Evolutionary conservation across 176 grass and related monocot species (phyloP), one percentile per base, ranked within the genome.

Genomic region (Carex pumila): DNA sequence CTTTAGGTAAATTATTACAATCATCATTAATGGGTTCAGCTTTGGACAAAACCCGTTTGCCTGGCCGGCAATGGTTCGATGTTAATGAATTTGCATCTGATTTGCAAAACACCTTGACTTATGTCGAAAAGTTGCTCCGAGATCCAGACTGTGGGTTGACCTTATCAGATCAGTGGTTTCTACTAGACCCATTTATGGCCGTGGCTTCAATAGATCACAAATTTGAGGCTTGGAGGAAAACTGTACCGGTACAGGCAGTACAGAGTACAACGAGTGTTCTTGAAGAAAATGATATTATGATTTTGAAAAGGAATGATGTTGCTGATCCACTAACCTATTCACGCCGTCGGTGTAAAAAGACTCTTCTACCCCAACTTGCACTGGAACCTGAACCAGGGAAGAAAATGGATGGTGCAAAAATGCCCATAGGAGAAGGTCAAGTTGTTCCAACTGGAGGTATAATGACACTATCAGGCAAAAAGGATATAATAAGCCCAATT

Each of bases 111-210:
- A 92, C 89, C 60, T 81, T 98, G 71, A 64, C 72, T 19, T 91
- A 87, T 61, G 43, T 98, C 53, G 92, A 89, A 19, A 86, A 91
- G 39, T 83, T 84, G 65, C 85, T 89, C 32, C 49, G 57, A 22
- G 69, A 65, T 58, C 71, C 72, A 65, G 69, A 90, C 62, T 79
- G 49, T 74, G 81, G 83, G 65, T 83, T 94, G 63, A 85, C 92
- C 30, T 89, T 93, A 79, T 89, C 91, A 63, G 84, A 90, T 63
- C 89, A 91, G 43, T 98, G 95, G 95, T 81, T 93, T 70, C 87
- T 98, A 81, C 85, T 98, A 56, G 95, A 98, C 84, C 95, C 95
- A 83, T 98, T 98, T 81, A 68, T 98, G 56, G 89, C 92, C 29
- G 91, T 98, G 9, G 89, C 92, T 50, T 95, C 81, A 61, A 91